phyloP scores from a whole-genome alignment of 306 rosid genomes.

The Myrica gale region DNA sequence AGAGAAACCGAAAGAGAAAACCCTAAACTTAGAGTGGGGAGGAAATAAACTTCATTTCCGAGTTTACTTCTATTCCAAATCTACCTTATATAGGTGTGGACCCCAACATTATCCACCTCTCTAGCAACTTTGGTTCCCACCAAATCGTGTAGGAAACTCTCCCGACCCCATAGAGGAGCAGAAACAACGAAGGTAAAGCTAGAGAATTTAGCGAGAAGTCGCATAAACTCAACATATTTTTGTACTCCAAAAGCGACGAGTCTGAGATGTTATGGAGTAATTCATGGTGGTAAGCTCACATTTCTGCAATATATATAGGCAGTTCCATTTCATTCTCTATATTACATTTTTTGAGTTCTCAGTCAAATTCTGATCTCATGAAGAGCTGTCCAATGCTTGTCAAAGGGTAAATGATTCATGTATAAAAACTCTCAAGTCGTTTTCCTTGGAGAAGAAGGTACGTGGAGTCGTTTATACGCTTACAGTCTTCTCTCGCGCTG shows the following conservation, averaged over 20 bases:
- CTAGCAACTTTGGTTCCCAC: slow-evolving; percentile 52
- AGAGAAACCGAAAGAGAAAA: no score
- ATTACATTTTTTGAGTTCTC: slow-evolving; percentile 1
- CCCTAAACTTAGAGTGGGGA: no score
- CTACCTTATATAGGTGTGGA: no score
- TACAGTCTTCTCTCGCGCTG: not conserved
- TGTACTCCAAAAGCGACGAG: not conserved
- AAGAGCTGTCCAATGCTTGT: not conserved
- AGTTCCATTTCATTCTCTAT: not conserved
- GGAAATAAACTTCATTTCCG: no score
- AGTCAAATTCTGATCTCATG: slow-evolving; percentile 25
- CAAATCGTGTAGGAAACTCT: slow-evolving; percentile 37
- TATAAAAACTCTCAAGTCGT: not conserved
- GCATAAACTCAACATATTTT: slow-evolving; percentile 23
- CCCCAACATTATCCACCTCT: slow-evolving; percentile 35
- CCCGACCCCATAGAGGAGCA: slow-evolving; percentile 35
- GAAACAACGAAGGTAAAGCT: slow-evolving; percentile 20
- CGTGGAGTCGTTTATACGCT: not conserved
- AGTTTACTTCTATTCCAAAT: no score
- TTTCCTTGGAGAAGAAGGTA: slow-evolving; percentile 26
- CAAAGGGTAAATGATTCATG: not conserved
- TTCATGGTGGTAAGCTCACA: slow-evolving; percentile 11
- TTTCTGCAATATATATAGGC: not conserved
- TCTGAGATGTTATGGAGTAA: not conserved
- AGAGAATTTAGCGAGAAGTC: slow-evolving; percentile 15